These are phyloP conservation scores for Arachnopeziza araneosa DNA, from an alignment of 2,329 filamentous ascomycete species.

Conservation along the genomic window DNA sequence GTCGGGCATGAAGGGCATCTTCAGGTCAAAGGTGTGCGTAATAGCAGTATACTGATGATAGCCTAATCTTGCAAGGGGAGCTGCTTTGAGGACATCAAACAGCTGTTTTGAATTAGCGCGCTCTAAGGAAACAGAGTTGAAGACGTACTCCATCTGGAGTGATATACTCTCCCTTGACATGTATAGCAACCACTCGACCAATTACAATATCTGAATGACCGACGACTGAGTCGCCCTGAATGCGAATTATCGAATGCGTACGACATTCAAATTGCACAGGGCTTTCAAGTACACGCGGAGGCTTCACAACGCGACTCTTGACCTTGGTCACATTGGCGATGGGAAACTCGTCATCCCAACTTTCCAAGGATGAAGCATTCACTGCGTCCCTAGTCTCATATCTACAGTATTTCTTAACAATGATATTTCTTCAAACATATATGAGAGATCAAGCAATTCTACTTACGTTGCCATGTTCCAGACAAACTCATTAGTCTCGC, in stretches of 20 bases:
- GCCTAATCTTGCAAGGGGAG: constrained; percentile 10
- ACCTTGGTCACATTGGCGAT: constrained; percentile 10
- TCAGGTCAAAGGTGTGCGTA: constrained; percentile 12
- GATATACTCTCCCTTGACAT: constrained; percentile 15
- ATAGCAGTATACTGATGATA: constrained; percentile 17
- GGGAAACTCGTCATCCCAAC: constrained; percentile 12
- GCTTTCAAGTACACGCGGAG: constrained; percentile 13
- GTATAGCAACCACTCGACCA: constrained; percentile 14
- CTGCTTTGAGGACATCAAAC: constrained; percentile 16
- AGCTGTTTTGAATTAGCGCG: not conserved
- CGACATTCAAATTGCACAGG: constrained; percentile 16
- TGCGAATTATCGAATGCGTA: constrained; percentile 11
- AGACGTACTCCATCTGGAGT: constrained; percentile 5
- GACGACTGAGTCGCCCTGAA: constrained; percentile 10
- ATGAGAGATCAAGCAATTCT: not conserved
- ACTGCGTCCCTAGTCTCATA: constrained; percentile 1
- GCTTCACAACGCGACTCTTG: constrained; percentile 7
- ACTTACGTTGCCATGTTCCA: constrained; percentile 18
- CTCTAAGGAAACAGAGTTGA: not conserved
- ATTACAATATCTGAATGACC: constrained; percentile 16
- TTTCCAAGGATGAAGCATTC: constrained; percentile 7
- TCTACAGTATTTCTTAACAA: not conserved
- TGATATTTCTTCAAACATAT: not conserved
- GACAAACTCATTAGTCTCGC: constrained; percentile 15
- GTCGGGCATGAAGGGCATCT: constrained; percentile 15